These are phyloP conservation scores for Globisporangium abappressorium DNA, from an alignment of 352 stramenopile genomes.

Conservation along the genomic window DNA sequence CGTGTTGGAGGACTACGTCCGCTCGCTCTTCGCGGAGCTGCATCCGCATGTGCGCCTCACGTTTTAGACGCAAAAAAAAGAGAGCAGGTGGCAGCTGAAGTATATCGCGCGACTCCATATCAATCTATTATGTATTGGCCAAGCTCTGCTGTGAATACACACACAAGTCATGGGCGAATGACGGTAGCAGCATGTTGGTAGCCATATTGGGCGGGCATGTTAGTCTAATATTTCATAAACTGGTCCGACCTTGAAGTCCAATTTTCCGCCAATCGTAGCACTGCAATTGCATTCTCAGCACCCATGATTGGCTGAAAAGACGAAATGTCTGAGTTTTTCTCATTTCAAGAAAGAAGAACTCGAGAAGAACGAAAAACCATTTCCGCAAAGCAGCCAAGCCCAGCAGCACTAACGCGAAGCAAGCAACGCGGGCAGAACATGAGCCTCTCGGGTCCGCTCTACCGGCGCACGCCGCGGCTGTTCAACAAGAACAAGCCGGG, in stretches of 20 bases:
- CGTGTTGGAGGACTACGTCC: constrained; percentile 71
- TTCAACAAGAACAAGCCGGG: constrained; percentile 70
- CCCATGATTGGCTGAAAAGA: background rate
- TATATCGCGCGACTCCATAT: background rate
- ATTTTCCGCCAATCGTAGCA: background rate
- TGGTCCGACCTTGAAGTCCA: no score
- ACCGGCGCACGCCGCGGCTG: constrained; percentile 64
- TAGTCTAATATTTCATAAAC: no score
- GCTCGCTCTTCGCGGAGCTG: constrained; percentile 59
- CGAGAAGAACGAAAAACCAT: background rate
- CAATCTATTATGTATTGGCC: background rate
- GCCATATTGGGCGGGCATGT: no score
- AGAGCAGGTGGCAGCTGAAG: no score
- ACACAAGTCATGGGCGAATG: no score
- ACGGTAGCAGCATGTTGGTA: no score
- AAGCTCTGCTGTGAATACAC: no score
- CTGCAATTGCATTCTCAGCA: background rate
- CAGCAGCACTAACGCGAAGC: background rate
- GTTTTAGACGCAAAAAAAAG: constrained; percentile 18
- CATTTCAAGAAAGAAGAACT: background rate
- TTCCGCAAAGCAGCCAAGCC: background rate
- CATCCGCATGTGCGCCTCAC: constrained; percentile 38
- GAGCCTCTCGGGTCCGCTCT: constrained; percentile 69
- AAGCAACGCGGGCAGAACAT: constrained; percentile 18
- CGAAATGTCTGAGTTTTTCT: background rate